These are phyloP conservation scores for Pythium guiyangense DNA, from an alignment of 352 stramenopile genomes.

Conservation along the genomic window DNA sequence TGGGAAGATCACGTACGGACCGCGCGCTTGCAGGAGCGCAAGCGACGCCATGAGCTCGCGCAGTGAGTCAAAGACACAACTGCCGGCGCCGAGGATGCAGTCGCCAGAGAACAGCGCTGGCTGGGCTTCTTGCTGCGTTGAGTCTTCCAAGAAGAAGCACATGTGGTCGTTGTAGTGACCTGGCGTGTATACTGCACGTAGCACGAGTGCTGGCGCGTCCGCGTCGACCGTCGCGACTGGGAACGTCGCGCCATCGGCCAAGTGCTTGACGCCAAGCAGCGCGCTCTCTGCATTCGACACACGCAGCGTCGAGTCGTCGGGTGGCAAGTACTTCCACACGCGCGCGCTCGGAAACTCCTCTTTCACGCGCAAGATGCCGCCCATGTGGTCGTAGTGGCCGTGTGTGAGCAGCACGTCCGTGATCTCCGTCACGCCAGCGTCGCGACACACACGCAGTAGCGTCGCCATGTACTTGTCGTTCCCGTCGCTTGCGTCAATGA, in stretches of 20 bases:
- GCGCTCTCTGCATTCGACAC: slow-evolving; percentile 47
- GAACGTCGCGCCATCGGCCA: slow-evolving; percentile 44
- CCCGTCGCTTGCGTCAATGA: slow-evolving; percentile 81
- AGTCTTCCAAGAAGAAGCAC: slow-evolving; percentile 55
- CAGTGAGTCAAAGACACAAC: slow-evolving; percentile 84
- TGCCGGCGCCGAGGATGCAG: slow-evolving; percentile 80
- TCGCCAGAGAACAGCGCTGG: slow-evolving; percentile 77
- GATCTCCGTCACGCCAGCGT: slow-evolving; percentile 43
- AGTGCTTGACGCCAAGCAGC: slow-evolving; percentile 31
- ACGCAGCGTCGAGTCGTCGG: slow-evolving; percentile 28
- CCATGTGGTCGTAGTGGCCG: slow-evolving; percentile 87
- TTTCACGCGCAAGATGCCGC: slow-evolving; percentile 61
- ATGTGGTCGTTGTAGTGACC: slow-evolving; percentile 86
- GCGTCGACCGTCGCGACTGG: slow-evolving; percentile 10
- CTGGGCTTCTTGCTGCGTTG: background rate
- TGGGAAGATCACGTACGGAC: slow-evolving; percentile 56
- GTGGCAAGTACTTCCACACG: slow-evolving; percentile 71
- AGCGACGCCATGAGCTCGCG: slow-evolving; percentile 75
- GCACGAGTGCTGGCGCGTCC: slow-evolving; percentile 6
- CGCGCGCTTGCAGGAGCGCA: slow-evolving; percentile 29
- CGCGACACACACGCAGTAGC: slow-evolving; percentile 37
- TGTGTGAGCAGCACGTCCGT: slow-evolving; percentile 86
- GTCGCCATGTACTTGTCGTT: slow-evolving; percentile 44
- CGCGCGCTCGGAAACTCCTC: slow-evolving; percentile 43
- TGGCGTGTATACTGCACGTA: slow-evolving; percentile 71